Evolutionary conservation across 2,329 filamentous ascomycete species (phyloP).

Genomic region (Arthrobotrys musiformis): DNA sequence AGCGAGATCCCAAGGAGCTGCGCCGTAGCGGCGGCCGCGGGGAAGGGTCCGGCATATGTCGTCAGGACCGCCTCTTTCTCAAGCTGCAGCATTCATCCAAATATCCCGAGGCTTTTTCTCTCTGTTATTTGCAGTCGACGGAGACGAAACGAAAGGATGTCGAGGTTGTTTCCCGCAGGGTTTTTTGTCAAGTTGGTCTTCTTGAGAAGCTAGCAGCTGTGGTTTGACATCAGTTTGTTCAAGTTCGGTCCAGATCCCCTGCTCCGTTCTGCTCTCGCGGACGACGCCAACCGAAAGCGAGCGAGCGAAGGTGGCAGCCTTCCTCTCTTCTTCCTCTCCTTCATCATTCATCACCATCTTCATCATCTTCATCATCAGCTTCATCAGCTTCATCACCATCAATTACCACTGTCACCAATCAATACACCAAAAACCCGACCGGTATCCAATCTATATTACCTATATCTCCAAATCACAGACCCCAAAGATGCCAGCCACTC

Average conservation of each 20-base stretch:
- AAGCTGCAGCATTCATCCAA: conserved; percentile 28
- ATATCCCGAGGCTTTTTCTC: neutral
- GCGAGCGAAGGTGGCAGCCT: neutral
- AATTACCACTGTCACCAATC: neutral
- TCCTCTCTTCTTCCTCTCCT: neutral
- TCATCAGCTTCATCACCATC: neutral
- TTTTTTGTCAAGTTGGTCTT: conserved; percentile 31
- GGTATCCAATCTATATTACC: neutral
- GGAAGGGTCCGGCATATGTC: conserved; percentile 51
- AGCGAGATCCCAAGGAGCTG: conserved; percentile 57
- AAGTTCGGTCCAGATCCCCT: neutral
- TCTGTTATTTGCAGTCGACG: neutral
- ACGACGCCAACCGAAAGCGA: conserved; percentile 9
- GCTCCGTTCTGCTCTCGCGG: no score
- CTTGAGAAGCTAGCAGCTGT: no score
- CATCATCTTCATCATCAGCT: neutral
- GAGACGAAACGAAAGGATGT: neutral
- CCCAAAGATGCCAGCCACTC: conserved; percentile 43
- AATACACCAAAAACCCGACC: no score
- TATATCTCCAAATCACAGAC: no score
- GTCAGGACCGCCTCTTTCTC: conserved; percentile 17
- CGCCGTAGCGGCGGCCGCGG: conserved; percentile 52
- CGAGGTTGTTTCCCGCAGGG: neutral
- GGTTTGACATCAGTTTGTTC: no score
- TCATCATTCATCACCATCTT: neutral